Base-by-base conservation (phyloP, 2,329 filamentous ascomycete genomes). In the Tolypocladium sp. region DNA sequence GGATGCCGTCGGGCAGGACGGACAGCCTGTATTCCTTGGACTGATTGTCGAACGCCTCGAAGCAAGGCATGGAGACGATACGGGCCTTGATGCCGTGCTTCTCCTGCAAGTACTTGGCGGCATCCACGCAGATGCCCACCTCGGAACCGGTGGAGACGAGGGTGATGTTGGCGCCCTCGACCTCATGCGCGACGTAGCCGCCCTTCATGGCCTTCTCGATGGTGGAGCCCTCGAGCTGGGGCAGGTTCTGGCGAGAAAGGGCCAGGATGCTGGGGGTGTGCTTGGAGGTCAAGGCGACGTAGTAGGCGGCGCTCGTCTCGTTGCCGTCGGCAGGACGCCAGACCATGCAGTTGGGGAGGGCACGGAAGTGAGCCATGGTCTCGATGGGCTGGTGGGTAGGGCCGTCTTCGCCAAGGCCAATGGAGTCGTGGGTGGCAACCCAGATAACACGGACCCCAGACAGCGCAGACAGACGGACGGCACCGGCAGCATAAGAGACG, bases 371-470 rank as follows among this genome's bases (percentile, higher is more conserved):
- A 62, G 92, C 89, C 64, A 97, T 87, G 52, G 92, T 96, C 87
- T 99, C 94, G 69, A 99, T 96, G 76, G 94, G 94, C 85, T 99
- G 94, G 81, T 99, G 94, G 60, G 94, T 99, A 68, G 94, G 93
- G 64, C 94, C 94, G 73, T 99, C 94, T 82, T 99, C 94, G 78
- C 94, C 94, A 67, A 97, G 91, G 82, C 94, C 94, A 70, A 99
- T 99, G 66, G 93, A 97, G 84, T 97, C 93, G 85, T 97, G 93
- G 68, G 93, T 97, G 71, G 94, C 93, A 69, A 97, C 85, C 88
- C 94, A 96, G 82, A 99, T 92, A 73, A 86, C 83, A 70, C 93
- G 93, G 75, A 92, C 84, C 77, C 90, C 92, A 54, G 92, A 96
- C 68, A 99, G 85, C 46, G 94, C 87, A 42, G 92, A 96, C 62